Conservation (phyloP, 345 rosid species). For the Salix koriyanagi region DNA sequence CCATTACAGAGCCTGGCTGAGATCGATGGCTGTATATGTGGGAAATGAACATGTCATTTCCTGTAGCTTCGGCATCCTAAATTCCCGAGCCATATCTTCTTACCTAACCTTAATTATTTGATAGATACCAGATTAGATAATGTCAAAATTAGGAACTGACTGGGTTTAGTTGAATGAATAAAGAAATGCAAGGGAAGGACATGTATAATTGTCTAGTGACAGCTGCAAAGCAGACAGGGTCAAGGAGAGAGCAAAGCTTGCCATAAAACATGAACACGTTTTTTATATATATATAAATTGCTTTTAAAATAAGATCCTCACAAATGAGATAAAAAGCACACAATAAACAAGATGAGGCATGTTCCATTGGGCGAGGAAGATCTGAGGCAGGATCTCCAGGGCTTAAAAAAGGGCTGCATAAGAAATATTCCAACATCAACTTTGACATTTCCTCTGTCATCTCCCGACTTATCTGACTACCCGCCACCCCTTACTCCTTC, state of each 20-base stretch:
- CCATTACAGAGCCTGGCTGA: neutral
- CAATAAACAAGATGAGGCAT: constrained; percentile 26
- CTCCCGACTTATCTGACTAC: constrained; percentile 17
- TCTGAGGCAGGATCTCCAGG: constrained; percentile 40
- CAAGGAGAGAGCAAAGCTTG: constrained; percentile 25
- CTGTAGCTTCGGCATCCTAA: constrained; percentile 38
- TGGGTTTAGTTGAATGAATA: neutral
- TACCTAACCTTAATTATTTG: constrained; percentile 1
- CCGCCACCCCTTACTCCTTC: constrained; percentile 13
- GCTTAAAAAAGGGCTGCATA: constrained; percentile 26
- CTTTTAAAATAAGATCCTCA: constrained; percentile 17
- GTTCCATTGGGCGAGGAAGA: constrained; percentile 45
- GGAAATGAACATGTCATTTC: constrained; percentile 11
- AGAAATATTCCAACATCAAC: constrained; percentile 28
- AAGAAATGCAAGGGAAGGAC: constrained; percentile 23
- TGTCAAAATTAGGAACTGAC: neutral
- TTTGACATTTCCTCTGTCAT: constrained; percentile 14
- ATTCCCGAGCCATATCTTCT: constrained; percentile 26
- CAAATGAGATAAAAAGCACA: constrained; percentile 27
- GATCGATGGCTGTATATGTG: neutral
- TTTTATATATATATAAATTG: neutral
- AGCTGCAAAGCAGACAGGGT: constrained; percentile 51
- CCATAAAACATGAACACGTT: neutral
- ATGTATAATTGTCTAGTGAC: constrained; percentile 41
- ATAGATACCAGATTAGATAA: constrained; percentile 7